Evolutionary conservation across 2,329 filamentous ascomycete genomes (phyloP).

Genomic region (Anthostomella pinea): DNA sequence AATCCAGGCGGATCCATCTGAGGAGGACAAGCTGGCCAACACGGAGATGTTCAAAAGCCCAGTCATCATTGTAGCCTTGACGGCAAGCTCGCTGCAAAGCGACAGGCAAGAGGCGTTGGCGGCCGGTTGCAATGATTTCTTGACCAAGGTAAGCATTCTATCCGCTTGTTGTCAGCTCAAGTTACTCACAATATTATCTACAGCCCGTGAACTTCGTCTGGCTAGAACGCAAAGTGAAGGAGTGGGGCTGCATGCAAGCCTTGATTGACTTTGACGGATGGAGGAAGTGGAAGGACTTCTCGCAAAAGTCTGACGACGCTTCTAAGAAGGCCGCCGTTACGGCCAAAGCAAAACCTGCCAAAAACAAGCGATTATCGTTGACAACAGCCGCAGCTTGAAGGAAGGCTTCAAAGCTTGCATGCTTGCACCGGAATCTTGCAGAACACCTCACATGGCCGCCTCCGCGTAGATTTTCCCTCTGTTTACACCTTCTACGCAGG

Average conservation of each 20-base stretch:
- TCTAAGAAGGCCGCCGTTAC: constrained; percentile 39
- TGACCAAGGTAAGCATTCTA: constrained; percentile 74
- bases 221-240: constrained; percentile 96
- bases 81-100: constrained; percentile 89
- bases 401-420: too few relatives aligned
- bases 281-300: constrained; percentile 93
- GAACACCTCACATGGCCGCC: too few relatives aligned
- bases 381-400: constrained; percentile 26
- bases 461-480: too few relatives aligned
- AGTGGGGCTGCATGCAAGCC: constrained; percentile 99
- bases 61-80: constrained; percentile 95
- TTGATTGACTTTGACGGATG: constrained; percentile 98
- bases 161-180: background rate
- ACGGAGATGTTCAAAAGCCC: constrained; percentile 84
- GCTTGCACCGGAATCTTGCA: too few relatives aligned
- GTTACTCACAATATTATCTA: background rate
- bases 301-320: constrained; percentile 43
- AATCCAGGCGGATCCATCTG: constrained; percentile 47
- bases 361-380: constrained; percentile 43
- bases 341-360: constrained; percentile 35
- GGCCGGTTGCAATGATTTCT: constrained; percentile 95
- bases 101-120: constrained; percentile 93
- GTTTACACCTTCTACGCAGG: too few relatives aligned
- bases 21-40: constrained; percentile 68
- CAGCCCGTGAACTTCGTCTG: constrained; percentile 97